phyloP scores from a whole-genome alignment of 225 moss, liverwort and hornwort genomes.

The Neckera pumila region DNA sequence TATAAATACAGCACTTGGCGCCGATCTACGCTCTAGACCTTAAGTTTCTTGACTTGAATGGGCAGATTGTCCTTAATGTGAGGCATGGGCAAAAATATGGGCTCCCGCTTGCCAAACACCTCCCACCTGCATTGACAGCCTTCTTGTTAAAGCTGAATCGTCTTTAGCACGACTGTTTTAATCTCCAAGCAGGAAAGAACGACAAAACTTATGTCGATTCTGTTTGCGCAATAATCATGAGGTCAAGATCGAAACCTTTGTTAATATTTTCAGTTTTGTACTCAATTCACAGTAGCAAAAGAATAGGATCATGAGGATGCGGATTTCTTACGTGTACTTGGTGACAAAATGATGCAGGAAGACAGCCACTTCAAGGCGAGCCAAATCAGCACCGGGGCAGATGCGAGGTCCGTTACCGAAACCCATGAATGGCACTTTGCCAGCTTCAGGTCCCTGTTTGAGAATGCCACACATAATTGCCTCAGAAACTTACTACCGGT shows the following conservation, averaged over 20 bases:
- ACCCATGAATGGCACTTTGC: slow-evolving; percentile 26
- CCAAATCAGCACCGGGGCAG: slow-evolving; percentile 44
- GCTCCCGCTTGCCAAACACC: slow-evolving; percentile 15
- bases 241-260: not conserved
- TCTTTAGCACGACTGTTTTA: not conserved
- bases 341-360: slow-evolving; percentile 53
- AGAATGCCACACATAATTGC: not conserved
- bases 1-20: too few relatives aligned
- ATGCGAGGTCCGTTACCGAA: slow-evolving; percentile 40
- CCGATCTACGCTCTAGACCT: not conserved
- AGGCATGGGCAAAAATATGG: slow-evolving; percentile 31
- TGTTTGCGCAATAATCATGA: not conserved
- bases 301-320: not conserved
- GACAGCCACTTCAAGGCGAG: slow-evolving; percentile 41
- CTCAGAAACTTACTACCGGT: not conserved
- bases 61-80: slow-evolving; percentile 16
- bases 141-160: not conserved
- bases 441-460: slow-evolving; percentile 14
- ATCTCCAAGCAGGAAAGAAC: not conserved
- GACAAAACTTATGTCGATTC: not conserved
- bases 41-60: slow-evolving; percentile 6
- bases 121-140: slow-evolving; percentile 15
- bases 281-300: too few relatives aligned
- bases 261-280: too few relatives aligned
- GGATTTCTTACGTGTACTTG: slow-evolving; percentile 24